Evolutionary conservation across 2,329 filamentous ascomycete genomes (phyloP).

Genomic region (Fusarium sp.): DNA sequence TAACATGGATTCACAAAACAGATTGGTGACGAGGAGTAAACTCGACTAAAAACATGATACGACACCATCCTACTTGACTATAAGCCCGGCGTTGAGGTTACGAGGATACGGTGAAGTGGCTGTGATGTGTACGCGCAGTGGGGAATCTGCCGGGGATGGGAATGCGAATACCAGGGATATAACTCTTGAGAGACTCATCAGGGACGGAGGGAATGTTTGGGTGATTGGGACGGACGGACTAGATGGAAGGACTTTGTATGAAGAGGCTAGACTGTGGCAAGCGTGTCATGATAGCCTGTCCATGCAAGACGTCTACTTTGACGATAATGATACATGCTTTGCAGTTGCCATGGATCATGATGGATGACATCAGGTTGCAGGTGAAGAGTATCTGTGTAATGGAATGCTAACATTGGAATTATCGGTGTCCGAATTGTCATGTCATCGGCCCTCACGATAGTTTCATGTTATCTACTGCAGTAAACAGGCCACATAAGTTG

Average conservation of each 20-base stretch:
- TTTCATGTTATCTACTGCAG: background rate
- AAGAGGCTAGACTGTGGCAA: background rate
- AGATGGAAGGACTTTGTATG: constrained; percentile 12
- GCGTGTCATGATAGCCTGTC: background rate
- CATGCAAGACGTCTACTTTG: constrained; percentile 13
- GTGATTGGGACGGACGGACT: constrained; percentile 15
- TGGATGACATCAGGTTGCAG: background rate
- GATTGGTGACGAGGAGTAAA: constrained; percentile 57
- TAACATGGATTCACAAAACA: constrained; percentile 30
- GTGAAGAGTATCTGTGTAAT: background rate
- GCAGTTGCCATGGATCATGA: background rate
- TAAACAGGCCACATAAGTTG: background rate
- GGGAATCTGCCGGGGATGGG: constrained; percentile 26
- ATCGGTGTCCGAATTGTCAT: background rate
- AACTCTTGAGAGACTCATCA: constrained; percentile 13
- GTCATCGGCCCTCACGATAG: background rate
- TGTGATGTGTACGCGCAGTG: constrained; percentile 21
- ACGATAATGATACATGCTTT: constrained; percentile 37
- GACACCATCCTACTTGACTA: constrained; percentile 31
- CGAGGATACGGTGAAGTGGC: constrained; percentile 25
- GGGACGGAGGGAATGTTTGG: constrained; percentile 8
- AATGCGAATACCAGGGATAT: constrained; percentile 33
- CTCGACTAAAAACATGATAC: constrained; percentile 12
- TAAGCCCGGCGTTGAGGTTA: constrained; percentile 31
- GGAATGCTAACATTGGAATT: background rate